phyloP scores from a whole-genome alignment of 2,329 filamentous ascomycete genomes.

The Calonectria pseudoturangicola region DNA sequence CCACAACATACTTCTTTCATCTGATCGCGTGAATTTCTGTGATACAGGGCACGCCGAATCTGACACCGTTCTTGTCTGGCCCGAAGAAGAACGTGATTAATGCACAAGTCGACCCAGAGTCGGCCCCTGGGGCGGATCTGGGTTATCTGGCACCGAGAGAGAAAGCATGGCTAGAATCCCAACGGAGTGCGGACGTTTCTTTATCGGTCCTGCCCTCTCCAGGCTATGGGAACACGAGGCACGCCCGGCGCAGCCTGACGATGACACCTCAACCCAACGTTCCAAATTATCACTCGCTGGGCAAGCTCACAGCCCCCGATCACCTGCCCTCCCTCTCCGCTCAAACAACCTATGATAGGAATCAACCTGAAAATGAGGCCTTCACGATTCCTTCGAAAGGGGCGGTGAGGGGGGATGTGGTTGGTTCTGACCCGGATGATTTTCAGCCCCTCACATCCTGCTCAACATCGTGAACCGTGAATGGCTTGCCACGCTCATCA shows the following conservation, averaged over 20 bases:
- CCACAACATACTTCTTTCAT: neutral
- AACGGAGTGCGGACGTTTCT: neutral
- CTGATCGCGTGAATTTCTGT: neutral
- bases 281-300: neutral
- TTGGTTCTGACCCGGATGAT: neutral
- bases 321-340: neutral
- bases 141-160: neutral
- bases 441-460: slow-evolving; percentile 33
- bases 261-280: slow-evolving; percentile 3
- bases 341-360: neutral
- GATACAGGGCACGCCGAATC: no score
- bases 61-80: neutral
- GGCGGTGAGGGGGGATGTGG: neutral
- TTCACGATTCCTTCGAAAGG: neutral
- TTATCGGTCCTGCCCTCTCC: neutral
- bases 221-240: neutral
- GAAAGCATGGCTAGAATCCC: neutral
- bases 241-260: neutral
- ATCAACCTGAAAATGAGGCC: slow-evolving; percentile 16
- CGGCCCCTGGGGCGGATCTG: neutral
- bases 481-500: slow-evolving; percentile 14
- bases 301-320: neutral
- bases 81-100: neutral
- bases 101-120: neutral
- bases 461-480: slow-evolving; percentile 8